A percentile compares a stretch with the other conserved stretches of the same genome.
phyloP scores from a whole-genome alignment of 2,329 filamentous ascomycete genomes.

The Xylaria multiplex region DNA sequence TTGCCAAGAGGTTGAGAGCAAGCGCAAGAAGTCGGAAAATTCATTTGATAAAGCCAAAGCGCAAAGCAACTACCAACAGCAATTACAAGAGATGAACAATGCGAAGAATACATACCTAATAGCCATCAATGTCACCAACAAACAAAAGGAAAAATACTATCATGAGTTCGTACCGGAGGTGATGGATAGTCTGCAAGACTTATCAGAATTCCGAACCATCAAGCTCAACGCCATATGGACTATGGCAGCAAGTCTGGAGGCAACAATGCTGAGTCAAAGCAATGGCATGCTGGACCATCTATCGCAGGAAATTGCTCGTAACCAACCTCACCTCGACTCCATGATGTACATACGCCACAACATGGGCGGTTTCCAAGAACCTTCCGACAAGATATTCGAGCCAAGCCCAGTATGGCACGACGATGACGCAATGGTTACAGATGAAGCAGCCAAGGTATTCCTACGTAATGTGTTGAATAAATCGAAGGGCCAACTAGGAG shows the following conservation, averaged over 20 bases:
- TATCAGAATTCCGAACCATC: conserved; percentile 86
- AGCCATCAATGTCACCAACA: conserved; percentile 95
- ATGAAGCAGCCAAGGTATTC: conserved; percentile 89
- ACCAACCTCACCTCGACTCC: conserved; percentile 88
- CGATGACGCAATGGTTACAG: conserved; percentile 84
- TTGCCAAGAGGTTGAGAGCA: conserved; percentile 94
- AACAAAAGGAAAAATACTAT: conserved; percentile 97
- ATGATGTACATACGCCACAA: conserved; percentile 99
- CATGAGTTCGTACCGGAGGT: conserved; percentile 96
- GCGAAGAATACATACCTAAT: conserved; percentile 98
- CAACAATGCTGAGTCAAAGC: conserved; percentile 79
- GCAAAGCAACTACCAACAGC: conserved; percentile 89
- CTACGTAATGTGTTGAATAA: conserved; percentile 91
- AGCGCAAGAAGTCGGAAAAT: conserved; percentile 92
- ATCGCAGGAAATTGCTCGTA: conserved; percentile 83
- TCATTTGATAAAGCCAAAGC: conserved; percentile 96
- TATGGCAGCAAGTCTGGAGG: conserved; percentile 81
- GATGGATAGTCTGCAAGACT: conserved; percentile 90
- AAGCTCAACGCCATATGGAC: conserved; percentile 90
- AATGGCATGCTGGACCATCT: conserved; percentile 77
- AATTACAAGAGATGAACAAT: conserved; percentile 95
- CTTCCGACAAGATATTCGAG: conserved; percentile 85
- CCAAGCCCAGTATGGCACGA: conserved; percentile 98
- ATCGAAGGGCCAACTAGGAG: conserved; percentile 84
- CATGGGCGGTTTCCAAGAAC: conserved; percentile 82